Conservation (phyloP, 2,329 filamentous ascomycete species). For the Fusarium tricinctum region DNA sequence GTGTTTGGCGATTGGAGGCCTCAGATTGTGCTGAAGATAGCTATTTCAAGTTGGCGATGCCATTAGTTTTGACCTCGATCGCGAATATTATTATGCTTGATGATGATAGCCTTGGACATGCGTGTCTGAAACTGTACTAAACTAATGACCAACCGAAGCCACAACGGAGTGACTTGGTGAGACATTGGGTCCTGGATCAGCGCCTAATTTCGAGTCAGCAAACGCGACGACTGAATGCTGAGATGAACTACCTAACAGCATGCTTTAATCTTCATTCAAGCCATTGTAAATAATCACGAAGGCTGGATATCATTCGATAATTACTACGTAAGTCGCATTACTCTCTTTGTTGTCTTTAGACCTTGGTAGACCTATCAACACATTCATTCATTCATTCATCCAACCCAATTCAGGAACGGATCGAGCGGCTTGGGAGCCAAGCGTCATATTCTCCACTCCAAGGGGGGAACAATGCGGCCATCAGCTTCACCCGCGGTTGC, state of each 20-base stretch:
- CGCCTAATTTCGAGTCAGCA: slow-evolving; percentile 12
- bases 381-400: slow-evolving; percentile 5
- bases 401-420: slow-evolving; percentile 21
- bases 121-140: slow-evolving; percentile 21
- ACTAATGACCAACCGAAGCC: slow-evolving; percentile 16
- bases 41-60: slow-evolving; percentile 14
- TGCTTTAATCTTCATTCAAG: too few species aligned
- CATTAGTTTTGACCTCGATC: slow-evolving; percentile 16
- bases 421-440: slow-evolving; percentile 36
- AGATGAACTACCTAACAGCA: too few species aligned
- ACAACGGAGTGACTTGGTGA: slow-evolving; percentile 29
- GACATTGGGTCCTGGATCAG: slow-evolving; percentile 21
- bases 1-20: not conserved
- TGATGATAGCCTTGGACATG: slow-evolving; percentile 8
- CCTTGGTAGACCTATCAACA: not conserved
- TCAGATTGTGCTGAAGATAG: slow-evolving; percentile 9
- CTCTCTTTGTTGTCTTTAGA: slow-evolving; percentile 1
- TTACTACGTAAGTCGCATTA: too few species aligned
- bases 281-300: too few species aligned
- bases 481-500: slow-evolving; percentile 19
- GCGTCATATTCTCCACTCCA: slow-evolving; percentile 35
- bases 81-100: slow-evolving; percentile 11
- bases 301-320: too few species aligned
- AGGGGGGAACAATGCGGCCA: slow-evolving; percentile 26
- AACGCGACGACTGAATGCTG: not conserved